Evolutionary conservation across 257 asterid genomes (phyloP).

Genomic region (Scutellaria barbata): DNA sequence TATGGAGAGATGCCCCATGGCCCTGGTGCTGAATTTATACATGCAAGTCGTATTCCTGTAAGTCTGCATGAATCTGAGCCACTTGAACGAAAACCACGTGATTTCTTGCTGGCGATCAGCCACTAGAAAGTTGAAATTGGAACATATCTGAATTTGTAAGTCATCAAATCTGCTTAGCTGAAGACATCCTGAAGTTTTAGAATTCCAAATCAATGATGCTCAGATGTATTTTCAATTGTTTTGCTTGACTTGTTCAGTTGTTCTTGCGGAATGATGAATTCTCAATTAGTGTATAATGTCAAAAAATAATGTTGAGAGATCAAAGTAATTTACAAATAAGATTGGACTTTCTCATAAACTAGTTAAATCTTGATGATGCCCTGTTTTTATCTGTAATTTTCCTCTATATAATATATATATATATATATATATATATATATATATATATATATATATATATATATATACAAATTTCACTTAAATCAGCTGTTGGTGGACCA

Average conservation of each 20-base stretch:
- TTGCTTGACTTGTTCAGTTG: background rate
- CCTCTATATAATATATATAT: too few relatives aligned
- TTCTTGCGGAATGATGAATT: background rate
- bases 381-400: too few relatives aligned
- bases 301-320: too few relatives aligned
- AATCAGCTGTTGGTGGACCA: too few relatives aligned
- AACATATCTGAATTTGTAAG: background rate
- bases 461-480: too few relatives aligned
- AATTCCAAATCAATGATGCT: background rate
- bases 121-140: background rate
- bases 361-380: too few relatives aligned
- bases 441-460: too few relatives aligned
- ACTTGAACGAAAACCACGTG: background rate
- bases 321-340: too few relatives aligned
- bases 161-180: background rate
- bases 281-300: background rate
- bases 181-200: slow-evolving; percentile 6
- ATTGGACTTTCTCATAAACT: too few relatives aligned
- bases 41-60: slow-evolving; percentile 11
- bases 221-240: background rate
- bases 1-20: slow-evolving; percentile 92
- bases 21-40: slow-evolving; percentile 76
- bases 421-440: too few relatives aligned
- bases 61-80: slow-evolving; percentile 11
- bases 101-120: background rate